Evolutionary conservation across 2,329 filamentous ascomycete genomes (phyloP).

Genomic region (Trichophyton simii): DNA sequence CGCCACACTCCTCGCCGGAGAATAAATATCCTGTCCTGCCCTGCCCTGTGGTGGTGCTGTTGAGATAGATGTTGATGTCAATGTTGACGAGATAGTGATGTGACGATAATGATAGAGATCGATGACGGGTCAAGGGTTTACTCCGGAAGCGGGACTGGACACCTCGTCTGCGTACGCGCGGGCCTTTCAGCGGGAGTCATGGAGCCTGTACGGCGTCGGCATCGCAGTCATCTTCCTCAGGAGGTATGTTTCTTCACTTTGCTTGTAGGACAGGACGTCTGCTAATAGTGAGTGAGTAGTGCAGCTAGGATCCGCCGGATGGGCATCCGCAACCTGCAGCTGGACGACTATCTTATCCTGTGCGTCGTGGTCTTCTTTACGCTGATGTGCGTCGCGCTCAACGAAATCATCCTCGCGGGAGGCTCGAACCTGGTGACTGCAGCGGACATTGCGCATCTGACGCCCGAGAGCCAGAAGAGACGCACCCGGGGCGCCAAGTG

Average conservation of each 20-base stretch:
- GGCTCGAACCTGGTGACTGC: conserved; percentile 51
- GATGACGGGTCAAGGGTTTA: not conserved
- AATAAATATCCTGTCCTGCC: not conserved
- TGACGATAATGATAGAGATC: not conserved
- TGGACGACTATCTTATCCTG: conserved; percentile 46
- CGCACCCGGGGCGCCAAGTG: conserved; percentile 47
- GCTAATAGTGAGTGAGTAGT: conserved; percentile 14
- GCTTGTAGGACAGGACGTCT: not conserved
- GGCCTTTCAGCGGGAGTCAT: conserved; percentile 18
- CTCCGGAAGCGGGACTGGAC: not conserved
- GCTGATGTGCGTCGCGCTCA: conserved; percentile 42
- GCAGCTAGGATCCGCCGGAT: conserved; percentile 29
- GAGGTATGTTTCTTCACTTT: conserved; percentile 31
- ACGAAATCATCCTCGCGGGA: conserved; percentile 41
- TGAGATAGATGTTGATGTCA: too few relatives aligned
- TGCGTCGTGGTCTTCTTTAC: conserved; percentile 45
- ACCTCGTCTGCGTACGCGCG: not conserved
- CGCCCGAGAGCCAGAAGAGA: conserved; percentile 31
- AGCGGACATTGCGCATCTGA: conserved; percentile 34
- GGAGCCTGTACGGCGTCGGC: conserved; percentile 30
- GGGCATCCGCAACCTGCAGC: conserved; percentile 40
- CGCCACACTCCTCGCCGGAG: not conserved
- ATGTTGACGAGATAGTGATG: not conserved
- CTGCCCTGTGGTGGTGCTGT: not conserved
- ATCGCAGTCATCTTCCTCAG: conserved; percentile 26